Evolutionary conservation across 805 yeast species (phyloP), one percentile per base, ranked within the genome.

Genomic region (Myxozyma monticola): DNA sequence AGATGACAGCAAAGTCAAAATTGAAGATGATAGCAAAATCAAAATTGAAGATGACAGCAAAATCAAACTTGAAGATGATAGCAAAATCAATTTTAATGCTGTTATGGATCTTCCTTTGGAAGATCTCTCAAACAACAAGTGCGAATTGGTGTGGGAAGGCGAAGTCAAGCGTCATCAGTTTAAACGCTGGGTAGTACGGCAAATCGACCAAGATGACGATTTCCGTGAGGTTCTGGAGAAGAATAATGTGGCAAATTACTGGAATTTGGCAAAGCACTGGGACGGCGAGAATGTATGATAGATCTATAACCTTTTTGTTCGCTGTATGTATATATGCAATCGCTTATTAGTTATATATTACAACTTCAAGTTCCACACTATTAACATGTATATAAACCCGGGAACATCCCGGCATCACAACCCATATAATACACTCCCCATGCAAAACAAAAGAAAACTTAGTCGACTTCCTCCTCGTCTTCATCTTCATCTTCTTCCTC

Each of bases 101-200:
- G 17, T 15, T 18, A 24, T 14, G 7, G 20, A 31, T 26, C 17
- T 14, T 6, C 28, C 29, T 26, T 38, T 42, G 14, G 24, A 14
- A 7, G 45, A 42, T 33, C 22, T 42, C 4, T 42, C 45, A 3
- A 33, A 24, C 18, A 59, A 59, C 35, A 47, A 37, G 36, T 61
- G 65, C 30, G 48, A 44, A 12, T 31, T 61, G 14, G 44, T 61
- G 2, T 61, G 65, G 65, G 65, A 61, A 34, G 65, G 65, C 1
- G 60, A 60, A 37, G 9, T 61, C 14, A 50, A 56, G 43, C 46
- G 48, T 36, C 59, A 61, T 37, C 43, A 40, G 21, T 59, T 60
- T 38, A 12, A 52, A 48, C 17, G 18, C 55, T 54, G 52, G 59
- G 45, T 20, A 22, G 33, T 39, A 35, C 20, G 51, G n/a, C 38